These are phyloP conservation scores for Geotrichum aggregatum DNA, from an alignment of 1,139 yeast species.

Conservation along the genomic window DNA sequence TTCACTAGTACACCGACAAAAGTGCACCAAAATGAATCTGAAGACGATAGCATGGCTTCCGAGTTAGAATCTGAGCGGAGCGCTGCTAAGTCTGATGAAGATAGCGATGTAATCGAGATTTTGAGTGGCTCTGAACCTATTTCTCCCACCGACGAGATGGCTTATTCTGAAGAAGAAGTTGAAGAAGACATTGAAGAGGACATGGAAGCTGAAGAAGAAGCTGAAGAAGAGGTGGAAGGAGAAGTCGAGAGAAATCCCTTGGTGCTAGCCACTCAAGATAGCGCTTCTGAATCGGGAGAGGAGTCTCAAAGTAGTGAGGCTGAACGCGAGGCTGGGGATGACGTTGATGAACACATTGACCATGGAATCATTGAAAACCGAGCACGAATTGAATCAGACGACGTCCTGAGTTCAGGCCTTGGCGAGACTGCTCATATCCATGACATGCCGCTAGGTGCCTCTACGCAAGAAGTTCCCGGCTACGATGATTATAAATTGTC, in stretches of 20 bases:
- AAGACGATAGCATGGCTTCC: neutral
- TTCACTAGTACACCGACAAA: conserved; percentile 1
- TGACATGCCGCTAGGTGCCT: too few relatives aligned
- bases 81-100: conserved; percentile 21
- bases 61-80: neutral
- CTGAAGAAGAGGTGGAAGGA: conserved; percentile 18
- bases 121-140: conserved; percentile 21
- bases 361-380: neutral
- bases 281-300: conserved; percentile 5
- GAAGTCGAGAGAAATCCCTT: conserved; percentile 15
- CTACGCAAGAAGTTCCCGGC: neutral
- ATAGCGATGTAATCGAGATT: conserved; percentile 30
- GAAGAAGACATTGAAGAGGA: neutral
- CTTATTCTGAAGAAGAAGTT: conserved; percentile 13
- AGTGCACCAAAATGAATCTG: neutral
- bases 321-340: neutral
- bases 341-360: neutral
- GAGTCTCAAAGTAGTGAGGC: conserved; percentile 12
- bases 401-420: neutral
- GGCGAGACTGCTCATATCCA: too few relatives aligned
- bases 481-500: neutral
- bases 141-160: conserved; percentile 8
- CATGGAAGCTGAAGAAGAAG: conserved; percentile 20
- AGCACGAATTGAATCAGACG: neutral
- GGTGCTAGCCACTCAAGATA: conserved; percentile 16